Conservation (phyloP, 805 yeast species). For the Wilhelminamyces savonicus region DNA sequence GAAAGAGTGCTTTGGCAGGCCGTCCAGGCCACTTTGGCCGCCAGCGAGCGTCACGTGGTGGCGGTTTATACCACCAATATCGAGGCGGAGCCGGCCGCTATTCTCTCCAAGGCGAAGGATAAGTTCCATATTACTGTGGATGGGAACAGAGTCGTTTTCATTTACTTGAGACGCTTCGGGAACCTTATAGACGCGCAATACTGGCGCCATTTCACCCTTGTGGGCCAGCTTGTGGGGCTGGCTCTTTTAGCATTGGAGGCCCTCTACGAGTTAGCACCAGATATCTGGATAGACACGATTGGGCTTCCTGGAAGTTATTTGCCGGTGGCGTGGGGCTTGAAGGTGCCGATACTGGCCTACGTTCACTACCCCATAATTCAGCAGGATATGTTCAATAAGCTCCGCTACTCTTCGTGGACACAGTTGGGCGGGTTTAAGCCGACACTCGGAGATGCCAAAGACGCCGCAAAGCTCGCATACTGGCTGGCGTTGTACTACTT, state of each 20-base stretch:
- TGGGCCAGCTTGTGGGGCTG: slow-evolving; percentile 87
- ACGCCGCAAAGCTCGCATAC: slow-evolving; percentile 43
- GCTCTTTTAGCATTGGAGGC: slow-evolving; percentile 65
- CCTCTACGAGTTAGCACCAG: slow-evolving; percentile 63
- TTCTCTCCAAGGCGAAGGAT: slow-evolving; percentile 44
- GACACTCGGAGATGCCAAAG: slow-evolving; percentile 12
- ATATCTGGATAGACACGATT: slow-evolving; percentile 90
- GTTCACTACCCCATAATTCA: slow-evolving; percentile 95
- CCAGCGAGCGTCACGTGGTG: slow-evolving; percentile 45
- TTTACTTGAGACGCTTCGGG: slow-evolving; percentile 49
- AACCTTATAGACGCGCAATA: slow-evolving; percentile 59
- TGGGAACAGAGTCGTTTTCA: slow-evolving; percentile 49
- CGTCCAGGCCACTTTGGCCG: slow-evolving; percentile 57
- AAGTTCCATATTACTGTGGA: slow-evolving; percentile 54
- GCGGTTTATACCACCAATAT: slow-evolving; percentile 69
- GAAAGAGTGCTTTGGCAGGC: slow-evolving; percentile 97
- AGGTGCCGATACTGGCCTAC: slow-evolving; percentile 76
- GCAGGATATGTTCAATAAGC: slow-evolving; percentile 71
- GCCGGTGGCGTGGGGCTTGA: slow-evolving; percentile 46
- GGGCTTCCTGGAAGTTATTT: slow-evolving; percentile 90
- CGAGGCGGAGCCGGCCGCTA: slow-evolving; percentile 41
- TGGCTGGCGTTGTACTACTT: slow-evolving; percentile 64
- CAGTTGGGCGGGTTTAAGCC: too few species aligned
- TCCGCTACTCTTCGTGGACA: slow-evolving; percentile 21
- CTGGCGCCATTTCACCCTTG: slow-evolving; percentile 75